Percentiles rank a stretch among this genome's conserved stretches.
These are phyloP conservation scores for Sporothrix schenckii DNA, from an alignment of 2,329 filamentous ascomycete genomes.

Conservation along the genomic window DNA sequence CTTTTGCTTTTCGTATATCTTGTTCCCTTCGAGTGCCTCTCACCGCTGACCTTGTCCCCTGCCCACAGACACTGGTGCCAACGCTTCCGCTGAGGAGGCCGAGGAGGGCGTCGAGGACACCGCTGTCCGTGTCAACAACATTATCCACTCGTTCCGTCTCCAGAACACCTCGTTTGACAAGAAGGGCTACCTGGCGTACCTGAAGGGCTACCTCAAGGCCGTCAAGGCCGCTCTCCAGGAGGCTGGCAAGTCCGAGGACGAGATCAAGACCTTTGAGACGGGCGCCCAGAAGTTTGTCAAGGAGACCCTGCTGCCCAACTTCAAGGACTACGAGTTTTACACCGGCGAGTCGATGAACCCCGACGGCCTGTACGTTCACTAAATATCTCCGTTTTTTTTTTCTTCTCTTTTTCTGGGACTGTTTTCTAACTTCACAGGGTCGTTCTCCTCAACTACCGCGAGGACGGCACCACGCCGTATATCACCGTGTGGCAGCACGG, in stretches of 20 bases:
- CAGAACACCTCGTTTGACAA: conserved; percentile 80
- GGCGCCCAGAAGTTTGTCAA: conserved; percentile 76
- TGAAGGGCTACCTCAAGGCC: conserved; percentile 94
- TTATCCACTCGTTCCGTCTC: conserved; percentile 90
- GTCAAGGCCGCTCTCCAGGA: conserved; percentile 72
- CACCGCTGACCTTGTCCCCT: background rate
- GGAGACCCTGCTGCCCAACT: conserved; percentile 77
- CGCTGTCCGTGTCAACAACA: conserved; percentile 81
- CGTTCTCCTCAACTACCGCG: conserved; percentile 94
- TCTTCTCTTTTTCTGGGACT: background rate
- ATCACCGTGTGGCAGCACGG: conserved; percentile 96
- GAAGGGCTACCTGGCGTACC: conserved; percentile 78
- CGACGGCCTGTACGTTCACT: conserved; percentile 77
- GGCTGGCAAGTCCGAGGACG: conserved; percentile 59
- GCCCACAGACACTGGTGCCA: conserved; percentile 79
- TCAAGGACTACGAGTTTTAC: conserved; percentile 96
- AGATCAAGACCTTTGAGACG: conserved; percentile 77
- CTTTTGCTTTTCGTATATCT: too few species aligned
- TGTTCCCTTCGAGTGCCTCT: too few species aligned
- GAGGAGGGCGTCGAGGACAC: conserved; percentile 74
- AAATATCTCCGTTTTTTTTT: background rate
- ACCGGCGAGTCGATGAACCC: conserved; percentile 90
- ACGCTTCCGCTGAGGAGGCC: conserved; percentile 91
- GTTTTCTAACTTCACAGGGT: conserved; percentile 59
- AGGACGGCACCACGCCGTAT: conserved; percentile 90